Base-by-base conservation (phyloP, 441 rosid species). In the Flueggea neowawraea region DNA sequence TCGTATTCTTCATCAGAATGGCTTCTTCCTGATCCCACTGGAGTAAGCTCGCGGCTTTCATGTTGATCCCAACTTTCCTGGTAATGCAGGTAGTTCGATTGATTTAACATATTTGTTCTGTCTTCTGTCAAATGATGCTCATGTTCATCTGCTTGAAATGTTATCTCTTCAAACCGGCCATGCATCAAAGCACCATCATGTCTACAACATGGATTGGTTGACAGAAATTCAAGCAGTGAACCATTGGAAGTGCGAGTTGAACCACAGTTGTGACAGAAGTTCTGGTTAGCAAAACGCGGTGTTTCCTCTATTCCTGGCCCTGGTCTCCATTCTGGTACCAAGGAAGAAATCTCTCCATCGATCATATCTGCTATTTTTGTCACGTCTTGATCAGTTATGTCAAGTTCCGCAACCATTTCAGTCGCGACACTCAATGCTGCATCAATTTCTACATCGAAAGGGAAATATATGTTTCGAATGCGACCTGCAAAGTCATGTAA, bases 91-190 rank as follows among this genome's bases (percentile, higher is more conserved):
- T 64, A 53, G 52, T 75, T 70, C 0, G 78, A 63, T 61, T 68
- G 77, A 69, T 67, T 69, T 17, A 69, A 61, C 14, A 47, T 44
- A 14, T 69, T 70, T 11, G 75, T 69, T 28, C 75, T 76, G 16
- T 61, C 65, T 12, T 77, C 83, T 28, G 73, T 62, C 28, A 55
- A 64, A 54, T 51, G 72, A 57, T 67, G 75, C 68, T 73, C 79
- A 0, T 88, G 69, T 60, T 78, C 76, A 43, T 84, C 82, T 16
- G 71, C 82, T 69, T 76, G 78, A 55, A 81, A 88, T 0, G 83
- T 88, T 1, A 90, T 73, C 82, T 93, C 96, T 71, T 87, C 95
- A 33, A 93, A 88, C 53, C 91, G 84, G 49, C 96, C 96, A 67
- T 87, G 98, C 84, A 82, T 77, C n/a, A 86, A 83, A 76, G 85